phyloP scores from a whole-genome alignment of 805 yeast genomes.

The Yarrowia porcina region DNA sequence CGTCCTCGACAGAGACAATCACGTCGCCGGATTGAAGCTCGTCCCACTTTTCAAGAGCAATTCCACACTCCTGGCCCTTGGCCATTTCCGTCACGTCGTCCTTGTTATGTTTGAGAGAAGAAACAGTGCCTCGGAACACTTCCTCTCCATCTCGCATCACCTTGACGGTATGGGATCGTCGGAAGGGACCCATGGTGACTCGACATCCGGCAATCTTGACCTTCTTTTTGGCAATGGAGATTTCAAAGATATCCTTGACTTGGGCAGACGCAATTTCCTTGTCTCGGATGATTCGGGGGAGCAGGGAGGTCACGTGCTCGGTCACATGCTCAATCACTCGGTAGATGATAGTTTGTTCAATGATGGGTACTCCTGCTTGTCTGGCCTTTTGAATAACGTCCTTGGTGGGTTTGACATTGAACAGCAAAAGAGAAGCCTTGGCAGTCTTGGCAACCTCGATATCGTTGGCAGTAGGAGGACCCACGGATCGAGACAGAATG shows the following conservation, averaged over 20 bases:
- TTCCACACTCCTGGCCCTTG: conserved; percentile 90
- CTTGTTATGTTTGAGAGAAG: conserved; percentile 75
- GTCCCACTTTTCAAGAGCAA: conserved; percentile 64
- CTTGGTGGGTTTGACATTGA: conserved; percentile 68
- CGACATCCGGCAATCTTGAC: conserved; percentile 83
- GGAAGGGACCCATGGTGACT: conserved; percentile 64
- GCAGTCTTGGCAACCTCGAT: conserved; percentile 66
- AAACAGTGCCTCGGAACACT: conserved; percentile 56
- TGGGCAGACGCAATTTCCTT: conserved; percentile 65
- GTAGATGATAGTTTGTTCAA: conserved; percentile 76
- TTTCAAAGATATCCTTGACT: conserved; percentile 67
- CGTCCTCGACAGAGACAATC: conserved; percentile 69
- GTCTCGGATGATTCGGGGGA: conserved; percentile 65
- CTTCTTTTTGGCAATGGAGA: conserved; percentile 50
- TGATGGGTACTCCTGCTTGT: conserved; percentile 53
- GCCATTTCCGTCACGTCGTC: conserved; percentile 73
- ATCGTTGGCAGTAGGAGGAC: conserved; percentile 66
- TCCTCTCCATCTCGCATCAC: conserved; percentile 51
- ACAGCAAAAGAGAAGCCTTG: conserved; percentile 69
- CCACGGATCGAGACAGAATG: conserved; percentile 75
- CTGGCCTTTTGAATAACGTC: conserved; percentile 59
- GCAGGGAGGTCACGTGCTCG: conserved; percentile 52
- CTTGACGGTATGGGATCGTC: conserved; percentile 55
- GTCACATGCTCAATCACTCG: conserved; percentile 83
- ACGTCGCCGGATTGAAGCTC: conserved; percentile 71